phyloP scores from a whole-genome alignment of 2,329 filamentous ascomycete genomes.

The Ascocoryne sarcoides region DNA sequence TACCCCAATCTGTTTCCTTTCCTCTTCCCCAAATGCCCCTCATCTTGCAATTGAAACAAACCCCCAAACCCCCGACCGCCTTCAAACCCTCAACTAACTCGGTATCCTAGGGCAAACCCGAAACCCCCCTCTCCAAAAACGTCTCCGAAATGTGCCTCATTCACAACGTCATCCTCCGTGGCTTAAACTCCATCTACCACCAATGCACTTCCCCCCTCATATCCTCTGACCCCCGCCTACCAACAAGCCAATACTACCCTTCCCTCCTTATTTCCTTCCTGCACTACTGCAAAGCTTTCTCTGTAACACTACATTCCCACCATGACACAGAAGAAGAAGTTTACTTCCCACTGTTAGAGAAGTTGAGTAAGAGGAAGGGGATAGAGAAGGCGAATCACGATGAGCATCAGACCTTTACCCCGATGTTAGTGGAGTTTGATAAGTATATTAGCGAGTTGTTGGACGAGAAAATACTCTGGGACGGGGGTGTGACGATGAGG shows the following conservation, averaged over 20 bases:
- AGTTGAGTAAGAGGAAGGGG: slow-evolving; percentile 28
- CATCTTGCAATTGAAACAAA: too few relatives aligned
- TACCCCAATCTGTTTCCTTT: too few relatives aligned
- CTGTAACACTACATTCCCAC: slow-evolving; percentile 30
- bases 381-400: slow-evolving; percentile 33
- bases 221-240: neutral
- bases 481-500: slow-evolving; percentile 8
- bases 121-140: slow-evolving; percentile 9
- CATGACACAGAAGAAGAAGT: slow-evolving; percentile 32
- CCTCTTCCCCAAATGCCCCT: too few relatives aligned
- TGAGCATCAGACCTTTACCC: slow-evolving; percentile 34
- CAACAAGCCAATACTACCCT: slow-evolving; percentile 11
- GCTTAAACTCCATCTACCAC: slow-evolving; percentile 31
- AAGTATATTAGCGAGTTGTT: slow-evolving; percentile 23
- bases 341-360: slow-evolving; percentile 34
- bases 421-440: slow-evolving; percentile 29
- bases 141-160: slow-evolving; percentile 29
- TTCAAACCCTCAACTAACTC: neutral
- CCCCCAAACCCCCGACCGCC: neutral
- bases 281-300: slow-evolving; percentile 11
- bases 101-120: slow-evolving; percentile 1
- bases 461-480: slow-evolving; percentile 19
- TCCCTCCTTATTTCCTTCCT: slow-evolving; percentile 32
- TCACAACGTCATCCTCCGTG: slow-evolving; percentile 32
- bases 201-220: slow-evolving; percentile 15